A percentile compares a stretch with the other conserved stretches of the same genome.
Conservation (phyloP, 2,329 filamentous ascomycete species). For the Coniochaeta sp. region DNA sequence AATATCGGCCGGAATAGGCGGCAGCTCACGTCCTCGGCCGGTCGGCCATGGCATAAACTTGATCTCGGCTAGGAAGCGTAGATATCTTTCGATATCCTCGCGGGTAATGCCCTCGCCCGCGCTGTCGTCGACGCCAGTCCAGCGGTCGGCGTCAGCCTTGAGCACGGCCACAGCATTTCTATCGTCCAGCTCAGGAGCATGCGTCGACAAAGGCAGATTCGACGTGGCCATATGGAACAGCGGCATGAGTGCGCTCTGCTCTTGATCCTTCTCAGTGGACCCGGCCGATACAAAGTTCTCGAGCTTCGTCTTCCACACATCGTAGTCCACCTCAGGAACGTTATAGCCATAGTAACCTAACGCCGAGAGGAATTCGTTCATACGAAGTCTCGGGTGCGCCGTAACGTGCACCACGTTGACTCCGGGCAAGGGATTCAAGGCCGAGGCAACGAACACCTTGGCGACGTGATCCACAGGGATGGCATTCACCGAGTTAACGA, state of each 20-base stretch:
- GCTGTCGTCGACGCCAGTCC: conserved; percentile 37
- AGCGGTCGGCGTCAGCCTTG: conserved; percentile 52
- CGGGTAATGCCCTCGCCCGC: conserved; percentile 48
- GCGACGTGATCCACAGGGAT: conserved; percentile 83
- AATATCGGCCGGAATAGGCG: conserved; percentile 23
- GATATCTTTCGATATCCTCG: conserved; percentile 56
- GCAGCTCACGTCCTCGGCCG: conserved; percentile 22
- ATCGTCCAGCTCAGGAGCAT: conserved; percentile 70
- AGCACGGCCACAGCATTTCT: conserved; percentile 59
- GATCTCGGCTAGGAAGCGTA: conserved; percentile 55
- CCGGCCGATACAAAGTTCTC: conserved; percentile 59
- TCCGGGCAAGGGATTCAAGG: conserved; percentile 52
- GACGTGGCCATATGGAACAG: conserved; percentile 67
- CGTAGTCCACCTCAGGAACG: conserved; percentile 60
- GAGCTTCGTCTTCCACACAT: conserved; percentile 60
- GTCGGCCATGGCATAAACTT: conserved; percentile 51
- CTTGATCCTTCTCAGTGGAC: conserved; percentile 45
- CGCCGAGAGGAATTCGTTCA: conserved; percentile 69
- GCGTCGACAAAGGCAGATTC: conserved; percentile 62
- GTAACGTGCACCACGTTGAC: conserved; percentile 70
- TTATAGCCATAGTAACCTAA: conserved; percentile 69
- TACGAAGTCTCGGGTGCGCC: conserved; percentile 67
- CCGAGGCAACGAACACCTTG: conserved; percentile 68
- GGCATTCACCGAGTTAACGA: conserved; percentile 82
- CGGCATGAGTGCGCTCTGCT: conserved; percentile 67